Conservation (phyloP, 2,329 filamentous ascomycete genomes). For the Penicillium sp. region DNA sequence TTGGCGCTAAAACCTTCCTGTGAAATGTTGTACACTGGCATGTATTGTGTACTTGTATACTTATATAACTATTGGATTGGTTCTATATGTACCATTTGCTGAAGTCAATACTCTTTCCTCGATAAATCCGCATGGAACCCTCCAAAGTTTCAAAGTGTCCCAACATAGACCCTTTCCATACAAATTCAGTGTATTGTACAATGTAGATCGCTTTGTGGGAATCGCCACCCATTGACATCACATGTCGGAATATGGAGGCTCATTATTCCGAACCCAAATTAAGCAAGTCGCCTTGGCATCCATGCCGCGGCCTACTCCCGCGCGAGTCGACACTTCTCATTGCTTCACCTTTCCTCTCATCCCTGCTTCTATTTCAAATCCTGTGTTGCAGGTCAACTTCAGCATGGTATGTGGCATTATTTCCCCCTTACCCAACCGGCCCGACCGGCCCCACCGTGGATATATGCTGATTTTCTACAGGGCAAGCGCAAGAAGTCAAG, state of each 20-base stretch:
- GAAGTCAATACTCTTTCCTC: neutral
- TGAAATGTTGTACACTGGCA: no score
- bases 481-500: conserved; percentile 91
- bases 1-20: neutral
- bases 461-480: conserved; percentile 44
- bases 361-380: neutral
- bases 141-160: neutral
- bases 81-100: no score
- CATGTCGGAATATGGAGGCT: conserved; percentile 10
- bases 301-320: neutral
- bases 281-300: conserved; percentile 3
- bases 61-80: neutral
- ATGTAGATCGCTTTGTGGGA: neutral
- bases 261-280: conserved; percentile 15
- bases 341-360: conserved; percentile 5
- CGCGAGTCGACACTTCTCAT: conserved; percentile 18
- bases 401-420: conserved; percentile 14
- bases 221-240: conserved; percentile 2
- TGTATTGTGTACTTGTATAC: neutral
- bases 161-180: neutral
- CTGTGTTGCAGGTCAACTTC: neutral
- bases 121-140: neutral
- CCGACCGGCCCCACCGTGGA: neutral
- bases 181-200: neutral
- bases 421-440: neutral